Conservation (phyloP, 1,284 basidiomycete species). For the Trichosporon ovoides region DNA sequence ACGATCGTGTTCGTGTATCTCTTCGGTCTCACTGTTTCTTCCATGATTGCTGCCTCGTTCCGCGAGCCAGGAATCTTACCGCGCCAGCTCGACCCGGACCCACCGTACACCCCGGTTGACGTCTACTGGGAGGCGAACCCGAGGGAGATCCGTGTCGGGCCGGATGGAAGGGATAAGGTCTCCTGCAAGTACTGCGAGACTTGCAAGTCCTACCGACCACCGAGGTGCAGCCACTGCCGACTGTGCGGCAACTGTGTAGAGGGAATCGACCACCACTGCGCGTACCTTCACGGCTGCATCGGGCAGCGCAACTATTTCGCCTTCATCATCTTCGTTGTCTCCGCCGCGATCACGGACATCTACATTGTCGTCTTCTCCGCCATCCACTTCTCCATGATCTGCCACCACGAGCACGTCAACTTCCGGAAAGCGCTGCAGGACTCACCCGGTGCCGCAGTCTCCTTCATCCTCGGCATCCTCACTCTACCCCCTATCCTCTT, state of each 20-base stretch:
- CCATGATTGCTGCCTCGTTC: slow-evolving; percentile 57
- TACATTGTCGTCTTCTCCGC: slow-evolving; percentile 76
- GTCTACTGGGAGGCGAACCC: slow-evolving; percentile 63
- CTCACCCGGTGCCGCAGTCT: slow-evolving; percentile 70
- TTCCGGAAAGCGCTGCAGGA: slow-evolving; percentile 59
- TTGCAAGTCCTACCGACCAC: slow-evolving; percentile 81
- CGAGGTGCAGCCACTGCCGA: slow-evolving; percentile 85
- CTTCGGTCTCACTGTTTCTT: slow-evolving; percentile 34
- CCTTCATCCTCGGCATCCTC: slow-evolving; percentile 62
- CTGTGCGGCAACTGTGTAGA: slow-evolving; percentile 95
- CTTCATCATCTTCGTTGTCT: slow-evolving; percentile 73
- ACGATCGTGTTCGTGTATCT: slow-evolving; percentile 58
- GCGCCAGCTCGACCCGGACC: slow-evolving; percentile 73
- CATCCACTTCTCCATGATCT: slow-evolving; percentile 68
- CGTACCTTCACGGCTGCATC: slow-evolving; percentile 91
- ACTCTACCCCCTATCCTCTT: slow-evolving; percentile 76
- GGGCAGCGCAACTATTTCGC: slow-evolving; percentile 85
- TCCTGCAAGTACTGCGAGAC: slow-evolving; percentile 86
- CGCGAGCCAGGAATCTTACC: slow-evolving; percentile 84
- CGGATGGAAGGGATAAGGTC: slow-evolving; percentile 71
- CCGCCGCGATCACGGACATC: slow-evolving; percentile 60
- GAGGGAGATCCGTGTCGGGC: slow-evolving; percentile 70
- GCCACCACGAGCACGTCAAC: slow-evolving; percentile 53
- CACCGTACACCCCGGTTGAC: slow-evolving; percentile 61
- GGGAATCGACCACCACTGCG: slow-evolving; percentile 77